Evolutionary conservation across 176 grass and related monocot species (phyloP).

Genomic region (Avena insularis): DNA sequence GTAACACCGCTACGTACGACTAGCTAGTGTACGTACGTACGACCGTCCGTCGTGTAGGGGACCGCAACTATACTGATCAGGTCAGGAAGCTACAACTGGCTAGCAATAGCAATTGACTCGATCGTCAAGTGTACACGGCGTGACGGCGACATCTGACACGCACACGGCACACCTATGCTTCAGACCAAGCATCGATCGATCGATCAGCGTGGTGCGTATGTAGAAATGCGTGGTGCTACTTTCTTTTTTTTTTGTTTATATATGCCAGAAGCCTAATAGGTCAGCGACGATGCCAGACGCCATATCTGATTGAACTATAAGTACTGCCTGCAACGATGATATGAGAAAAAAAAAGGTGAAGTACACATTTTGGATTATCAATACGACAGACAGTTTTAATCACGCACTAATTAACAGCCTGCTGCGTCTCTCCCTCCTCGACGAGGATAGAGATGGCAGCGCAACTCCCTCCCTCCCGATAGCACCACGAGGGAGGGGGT

Average conservation of each 20-base stretch:
- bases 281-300: too few species aligned
- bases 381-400: too few species aligned
- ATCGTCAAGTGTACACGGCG: background rate
- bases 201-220: background rate
- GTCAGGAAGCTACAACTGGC: background rate
- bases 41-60: background rate
- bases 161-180: background rate
- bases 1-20: background rate
- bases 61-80: background rate
- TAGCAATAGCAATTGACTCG: background rate
- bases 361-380: too few species aligned
- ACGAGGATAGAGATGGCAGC: too few species aligned
- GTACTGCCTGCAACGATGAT: too few species aligned
- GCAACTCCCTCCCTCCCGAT: too few species aligned
- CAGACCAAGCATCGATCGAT: background rate
- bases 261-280: too few species aligned
- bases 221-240: background rate
- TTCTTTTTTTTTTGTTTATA: background rate
- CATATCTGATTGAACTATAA: too few species aligned
- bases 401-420: too few species aligned
- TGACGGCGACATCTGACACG: background rate
- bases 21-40: background rate
- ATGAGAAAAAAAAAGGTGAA: too few species aligned
- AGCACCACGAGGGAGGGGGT: too few species aligned
- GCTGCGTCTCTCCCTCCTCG: too few species aligned